phyloP scores from a whole-genome alignment of 768 basidiomycete genomes.

The Amanita jacksonii region DNA sequence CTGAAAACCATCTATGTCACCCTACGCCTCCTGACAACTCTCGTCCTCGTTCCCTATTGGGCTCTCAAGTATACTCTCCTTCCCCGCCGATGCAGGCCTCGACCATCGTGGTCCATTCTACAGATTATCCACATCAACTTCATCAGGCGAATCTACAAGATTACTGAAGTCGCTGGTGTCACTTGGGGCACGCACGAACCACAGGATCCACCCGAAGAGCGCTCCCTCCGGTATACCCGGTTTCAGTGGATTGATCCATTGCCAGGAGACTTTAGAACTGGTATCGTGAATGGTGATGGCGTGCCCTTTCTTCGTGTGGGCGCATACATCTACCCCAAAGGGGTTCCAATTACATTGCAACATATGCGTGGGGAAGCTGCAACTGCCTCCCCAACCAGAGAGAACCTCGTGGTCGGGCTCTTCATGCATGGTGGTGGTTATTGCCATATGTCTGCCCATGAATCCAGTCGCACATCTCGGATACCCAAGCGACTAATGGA shows the following conservation, averaged over 20 bases:
- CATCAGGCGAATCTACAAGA: constrained; percentile 39
- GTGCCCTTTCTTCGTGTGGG: constrained; percentile 35
- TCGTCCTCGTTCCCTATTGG: constrained; percentile 39
- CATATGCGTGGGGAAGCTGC: background rate
- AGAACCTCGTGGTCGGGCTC: constrained; percentile 31
- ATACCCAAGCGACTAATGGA: constrained; percentile 38
- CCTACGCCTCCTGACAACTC: constrained; percentile 38
- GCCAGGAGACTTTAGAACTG: constrained; percentile 28
- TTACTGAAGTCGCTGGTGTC: constrained; percentile 48
- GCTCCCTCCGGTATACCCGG: constrained; percentile 31
- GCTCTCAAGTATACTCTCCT: constrained; percentile 31
- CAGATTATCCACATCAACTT: constrained; percentile 45
- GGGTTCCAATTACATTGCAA: constrained; percentile 12
- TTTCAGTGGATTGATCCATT: constrained; percentile 42
- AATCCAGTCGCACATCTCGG: constrained; percentile 34
- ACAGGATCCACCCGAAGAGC: constrained; percentile 22
- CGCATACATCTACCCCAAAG: constrained; percentile 39
- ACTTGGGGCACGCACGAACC: constrained; percentile 44
- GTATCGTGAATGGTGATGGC: constrained; percentile 29
- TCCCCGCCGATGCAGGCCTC: constrained; percentile 35
- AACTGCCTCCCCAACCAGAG: constrained; percentile 5
- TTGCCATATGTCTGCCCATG: constrained; percentile 49
- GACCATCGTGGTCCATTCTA: constrained; percentile 38
- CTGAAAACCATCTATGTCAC: constrained; percentile 37
- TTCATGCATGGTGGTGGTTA: constrained; percentile 50